Evolutionary conservation across 306 rosid species (phyloP).

Genomic region (Acacia crassicarpa): DNA sequence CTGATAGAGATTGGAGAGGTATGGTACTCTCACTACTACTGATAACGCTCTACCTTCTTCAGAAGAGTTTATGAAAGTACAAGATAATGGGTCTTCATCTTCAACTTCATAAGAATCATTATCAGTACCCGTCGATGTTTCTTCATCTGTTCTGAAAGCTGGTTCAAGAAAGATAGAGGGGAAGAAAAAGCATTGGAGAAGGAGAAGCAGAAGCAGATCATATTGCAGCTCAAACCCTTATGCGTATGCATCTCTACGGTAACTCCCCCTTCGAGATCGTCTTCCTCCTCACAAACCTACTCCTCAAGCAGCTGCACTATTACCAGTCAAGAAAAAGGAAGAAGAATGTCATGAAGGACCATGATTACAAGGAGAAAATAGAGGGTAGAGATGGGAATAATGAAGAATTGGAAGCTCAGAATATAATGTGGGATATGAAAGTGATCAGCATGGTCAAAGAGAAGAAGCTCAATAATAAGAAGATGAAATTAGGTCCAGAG

Average conservation of each 20-base stretch:
- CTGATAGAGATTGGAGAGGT: slow-evolving; percentile 37
- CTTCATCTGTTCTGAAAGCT: not conserved
- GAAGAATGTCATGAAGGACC: not conserved
- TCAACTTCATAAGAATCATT: not conserved
- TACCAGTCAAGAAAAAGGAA: not conserved
- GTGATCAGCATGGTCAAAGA: not conserved
- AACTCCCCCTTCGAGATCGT: not conserved
- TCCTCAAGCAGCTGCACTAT: not conserved
- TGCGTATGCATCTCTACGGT: not conserved
- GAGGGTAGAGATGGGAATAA: not conserved
- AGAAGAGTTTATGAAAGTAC: too few species aligned
- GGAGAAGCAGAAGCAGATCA: not conserved
- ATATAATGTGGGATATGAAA: not conserved
- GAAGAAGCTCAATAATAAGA: not conserved
- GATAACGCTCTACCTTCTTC: not conserved
- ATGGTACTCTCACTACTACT: slow-evolving; percentile 19
- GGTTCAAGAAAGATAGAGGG: slow-evolving; percentile 32
- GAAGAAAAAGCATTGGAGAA: not conserved
- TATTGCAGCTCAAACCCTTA: not conserved
- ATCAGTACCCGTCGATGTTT: not conserved
- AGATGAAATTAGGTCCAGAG: not conserved
- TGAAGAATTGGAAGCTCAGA: not conserved
- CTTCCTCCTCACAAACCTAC: not conserved
- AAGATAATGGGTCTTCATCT: not conserved
- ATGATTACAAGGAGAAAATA: not conserved